These are phyloP conservation scores for Leishmania guyanensis DNA, from an alignment of 208 protist genomes.

Conservation along the genomic window DNA sequence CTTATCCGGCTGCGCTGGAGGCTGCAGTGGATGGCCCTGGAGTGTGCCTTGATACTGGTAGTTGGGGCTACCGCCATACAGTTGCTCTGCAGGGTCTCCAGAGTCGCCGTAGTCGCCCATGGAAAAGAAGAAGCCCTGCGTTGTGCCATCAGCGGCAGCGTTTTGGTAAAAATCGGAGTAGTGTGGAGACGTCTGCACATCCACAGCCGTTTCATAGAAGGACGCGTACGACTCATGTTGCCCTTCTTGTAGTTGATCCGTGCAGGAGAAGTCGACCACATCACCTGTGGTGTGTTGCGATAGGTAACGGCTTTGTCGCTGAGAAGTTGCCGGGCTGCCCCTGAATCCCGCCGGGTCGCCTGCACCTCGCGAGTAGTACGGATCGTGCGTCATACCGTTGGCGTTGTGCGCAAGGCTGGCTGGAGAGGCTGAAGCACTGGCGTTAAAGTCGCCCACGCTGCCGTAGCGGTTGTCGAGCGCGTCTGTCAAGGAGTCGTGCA, in stretches of 20 bases:
- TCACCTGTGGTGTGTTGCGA: neutral
- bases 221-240: conserved; percentile 2
- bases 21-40: neutral
- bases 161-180: conserved; percentile 12
- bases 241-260: neutral
- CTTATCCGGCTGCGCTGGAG: neutral
- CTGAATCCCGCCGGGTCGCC: neutral
- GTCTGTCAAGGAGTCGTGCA: conserved; percentile 4
- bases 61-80: conserved; percentile 12
- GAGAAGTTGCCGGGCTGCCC: conserved; percentile 1
- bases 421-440: neutral
- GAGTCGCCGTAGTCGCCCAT: conserved; percentile 11
- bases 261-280: neutral
- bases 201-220: conserved; percentile 11
- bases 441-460: conserved; percentile 9
- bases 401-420: neutral
- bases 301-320: neutral
- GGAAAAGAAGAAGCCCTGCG: conserved; percentile 26
- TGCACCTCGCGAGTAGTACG: neutral
- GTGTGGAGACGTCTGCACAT: neutral
- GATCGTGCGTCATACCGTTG: neutral
- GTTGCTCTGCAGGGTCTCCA: neutral
- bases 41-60: neutral
- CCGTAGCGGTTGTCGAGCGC: conserved; percentile 23
- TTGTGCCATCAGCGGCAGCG: conserved; percentile 18